A percentile compares a stretch with the other conserved stretches of the same genome.
Evolutionary conservation across 148 eudicot genomes (phyloP).

Genomic region (Rhododendron mucronatum): DNA sequence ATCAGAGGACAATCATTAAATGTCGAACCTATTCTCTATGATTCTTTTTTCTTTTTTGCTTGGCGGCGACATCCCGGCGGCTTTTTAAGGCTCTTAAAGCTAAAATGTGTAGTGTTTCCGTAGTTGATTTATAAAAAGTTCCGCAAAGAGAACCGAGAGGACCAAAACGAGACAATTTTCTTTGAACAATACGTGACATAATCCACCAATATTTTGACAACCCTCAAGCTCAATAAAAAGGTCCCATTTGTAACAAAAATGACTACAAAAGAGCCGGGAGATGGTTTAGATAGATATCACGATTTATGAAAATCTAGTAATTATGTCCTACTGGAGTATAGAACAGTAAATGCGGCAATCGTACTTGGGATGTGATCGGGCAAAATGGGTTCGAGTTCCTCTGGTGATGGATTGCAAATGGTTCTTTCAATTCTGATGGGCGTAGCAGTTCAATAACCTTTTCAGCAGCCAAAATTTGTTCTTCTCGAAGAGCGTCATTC

Average conservation of each 20-base stretch:
- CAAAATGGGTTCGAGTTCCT: constrained; percentile 10
- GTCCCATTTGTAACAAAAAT: not conserved
- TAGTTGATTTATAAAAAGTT: not conserved
- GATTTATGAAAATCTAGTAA: not conserved
- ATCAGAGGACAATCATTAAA: too few species aligned
- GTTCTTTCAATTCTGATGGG: constrained; percentile 36
- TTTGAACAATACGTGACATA: not conserved
- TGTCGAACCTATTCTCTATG: too few species aligned
- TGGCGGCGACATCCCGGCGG: too few species aligned
- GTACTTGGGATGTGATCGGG: constrained; percentile 48
- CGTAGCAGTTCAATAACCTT: constrained; percentile 48
- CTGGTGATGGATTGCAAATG: constrained; percentile 4
- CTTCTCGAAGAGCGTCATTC: constrained; percentile 39
- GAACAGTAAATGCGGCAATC: constrained; percentile 70
- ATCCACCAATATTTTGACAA: not conserved
- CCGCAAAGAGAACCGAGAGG: not conserved
- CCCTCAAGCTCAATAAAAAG: not conserved
- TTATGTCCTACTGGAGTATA: constrained; percentile 23
- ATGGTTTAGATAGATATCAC: not conserved
- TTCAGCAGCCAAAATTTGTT: constrained; percentile 56
- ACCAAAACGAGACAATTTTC: not conserved
- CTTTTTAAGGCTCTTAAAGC: too few species aligned
- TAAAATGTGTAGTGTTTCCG: too few species aligned
- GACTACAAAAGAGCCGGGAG: not conserved
- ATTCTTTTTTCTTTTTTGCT: too few species aligned